Evolutionary conservation across 345 rosid species (phyloP), one percentile per base, ranked within the genome.

Genomic region (Gossypium mustelinum): DNA sequence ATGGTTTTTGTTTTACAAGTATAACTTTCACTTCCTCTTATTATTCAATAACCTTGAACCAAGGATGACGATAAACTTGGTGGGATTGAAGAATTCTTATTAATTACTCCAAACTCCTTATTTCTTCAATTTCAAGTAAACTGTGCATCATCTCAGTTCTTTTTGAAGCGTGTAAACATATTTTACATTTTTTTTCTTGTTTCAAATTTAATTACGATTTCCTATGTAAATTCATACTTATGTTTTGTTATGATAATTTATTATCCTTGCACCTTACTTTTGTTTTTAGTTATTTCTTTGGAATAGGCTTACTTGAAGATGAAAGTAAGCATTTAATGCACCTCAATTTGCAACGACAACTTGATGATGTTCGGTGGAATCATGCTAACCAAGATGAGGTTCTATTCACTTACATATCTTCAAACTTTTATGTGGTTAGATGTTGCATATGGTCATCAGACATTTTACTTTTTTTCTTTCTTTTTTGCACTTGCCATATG

Each of bases 301-400:
- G 76, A 68, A 29, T 68, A 87, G 96, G 82, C 77, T 67, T 54
- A 48, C 70, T 41, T 50, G 92, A 90, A 79, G 89, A 90, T 77
- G 91, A 87, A 83, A 82, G 77, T 70, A 89, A 91, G 79, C 86
- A 90, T 76, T 87, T 89, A 60, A 80, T 93, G 86, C 99, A 95
- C 84, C 67, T 85, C 63, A 79, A 89, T 62, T 66, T 82, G 70
- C 80, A 39, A 65, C 81, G 68, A 41, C 86, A 82, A 84, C 92
- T 89, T 57, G 87, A 90, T 78, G 89, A 77, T 64, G 93, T 90
- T 74, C 82, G 89, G 59, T 95, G 99, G 98, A 95, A 95, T 85
- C 82, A 80, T 68, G 84, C 85, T 65, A 87, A 91, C 83, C 97
- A 91, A 85, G 86, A 95, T 72, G 98, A 93, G 98, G 98, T 93